Conservation (phyloP, 148 eudicot species). For the Silene conica region DNA sequence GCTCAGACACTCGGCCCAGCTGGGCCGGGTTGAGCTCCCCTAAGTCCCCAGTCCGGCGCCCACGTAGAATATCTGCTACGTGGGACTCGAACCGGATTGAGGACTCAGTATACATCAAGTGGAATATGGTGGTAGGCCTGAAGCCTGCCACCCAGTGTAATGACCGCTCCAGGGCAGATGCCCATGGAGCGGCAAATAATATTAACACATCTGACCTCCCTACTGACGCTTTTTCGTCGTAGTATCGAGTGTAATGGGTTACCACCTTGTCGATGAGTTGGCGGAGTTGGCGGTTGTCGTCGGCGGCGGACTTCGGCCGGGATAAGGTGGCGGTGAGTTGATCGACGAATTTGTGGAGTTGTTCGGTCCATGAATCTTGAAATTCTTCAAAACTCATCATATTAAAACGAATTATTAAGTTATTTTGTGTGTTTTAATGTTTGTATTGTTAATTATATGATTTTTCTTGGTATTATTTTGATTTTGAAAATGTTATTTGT, state of each 20-base stretch:
- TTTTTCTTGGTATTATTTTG: background rate
- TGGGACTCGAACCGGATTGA: constrained; percentile 58
- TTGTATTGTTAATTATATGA: too few species aligned
- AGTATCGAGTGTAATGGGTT: constrained; percentile 47
- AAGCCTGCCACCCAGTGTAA: constrained; percentile 77
- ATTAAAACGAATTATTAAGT: background rate
- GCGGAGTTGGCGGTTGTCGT: constrained; percentile 25
- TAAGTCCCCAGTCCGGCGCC: constrained; percentile 56
- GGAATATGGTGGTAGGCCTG: constrained; percentile 88
- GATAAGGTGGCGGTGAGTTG: constrained; percentile 36
- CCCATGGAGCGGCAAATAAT: constrained; percentile 59
- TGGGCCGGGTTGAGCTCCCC: constrained; percentile 67
- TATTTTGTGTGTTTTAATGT: background rate
- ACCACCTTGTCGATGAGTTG: constrained; percentile 38
- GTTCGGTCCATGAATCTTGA: constrained; percentile 54
- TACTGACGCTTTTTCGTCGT: constrained; percentile 39
- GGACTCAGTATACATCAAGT: constrained; percentile 69
- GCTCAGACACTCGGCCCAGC: constrained; percentile 60
- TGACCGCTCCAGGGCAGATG: constrained; percentile 62
- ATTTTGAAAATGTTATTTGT: too few species aligned
- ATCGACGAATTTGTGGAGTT: constrained; percentile 41
- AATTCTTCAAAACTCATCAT: constrained; percentile 33
- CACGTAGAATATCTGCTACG: constrained; percentile 49
- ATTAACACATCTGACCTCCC: constrained; percentile 42
- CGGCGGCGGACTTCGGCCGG: constrained; percentile 32